Conservation (phyloP, 108 stramenopile genomes). For the Schizochytrium sp. region DNA sequence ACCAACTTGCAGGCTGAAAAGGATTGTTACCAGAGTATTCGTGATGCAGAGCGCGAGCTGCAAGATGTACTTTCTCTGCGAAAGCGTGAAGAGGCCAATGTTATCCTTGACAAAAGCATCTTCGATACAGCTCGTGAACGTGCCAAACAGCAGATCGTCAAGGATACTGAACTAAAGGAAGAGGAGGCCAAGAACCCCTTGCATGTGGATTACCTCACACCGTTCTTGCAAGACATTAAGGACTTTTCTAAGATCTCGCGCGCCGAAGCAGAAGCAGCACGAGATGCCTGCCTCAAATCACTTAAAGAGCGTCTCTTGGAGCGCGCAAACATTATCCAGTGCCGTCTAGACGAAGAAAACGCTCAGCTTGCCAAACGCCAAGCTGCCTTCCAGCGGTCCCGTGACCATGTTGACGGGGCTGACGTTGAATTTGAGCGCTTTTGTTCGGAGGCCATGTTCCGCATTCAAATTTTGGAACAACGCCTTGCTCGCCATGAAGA, state of each 20-base stretch:
- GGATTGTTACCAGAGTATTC: constrained; percentile 60
- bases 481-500: constrained; percentile 77
- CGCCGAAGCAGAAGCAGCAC: constrained; percentile 74
- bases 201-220: constrained; percentile 81
- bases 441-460: constrained; percentile 80
- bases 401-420: constrained; percentile 72
- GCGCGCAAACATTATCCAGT: constrained; percentile 82
- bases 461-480: constrained; percentile 79
- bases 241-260: constrained; percentile 67
- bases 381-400: constrained; percentile 74
- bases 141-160: constrained; percentile 64
- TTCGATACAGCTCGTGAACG: constrained; percentile 72
- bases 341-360: constrained; percentile 78
- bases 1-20: constrained; percentile 6
- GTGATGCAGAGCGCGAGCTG: constrained; percentile 73
- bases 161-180: constrained; percentile 65
- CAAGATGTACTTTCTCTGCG: constrained; percentile 68
- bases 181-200: constrained; percentile 66
- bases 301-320: constrained; percentile 80
- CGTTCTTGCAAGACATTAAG: constrained; percentile 75
- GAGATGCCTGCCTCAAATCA: constrained; percentile 76
- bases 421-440: constrained; percentile 76
- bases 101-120: constrained; percentile 65
- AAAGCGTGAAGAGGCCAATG: constrained; percentile 66
- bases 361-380: constrained; percentile 72